Conservation (phyloP, 495 filamentous ascomycete genomes). For the Chaetomium tenue region DNA sequence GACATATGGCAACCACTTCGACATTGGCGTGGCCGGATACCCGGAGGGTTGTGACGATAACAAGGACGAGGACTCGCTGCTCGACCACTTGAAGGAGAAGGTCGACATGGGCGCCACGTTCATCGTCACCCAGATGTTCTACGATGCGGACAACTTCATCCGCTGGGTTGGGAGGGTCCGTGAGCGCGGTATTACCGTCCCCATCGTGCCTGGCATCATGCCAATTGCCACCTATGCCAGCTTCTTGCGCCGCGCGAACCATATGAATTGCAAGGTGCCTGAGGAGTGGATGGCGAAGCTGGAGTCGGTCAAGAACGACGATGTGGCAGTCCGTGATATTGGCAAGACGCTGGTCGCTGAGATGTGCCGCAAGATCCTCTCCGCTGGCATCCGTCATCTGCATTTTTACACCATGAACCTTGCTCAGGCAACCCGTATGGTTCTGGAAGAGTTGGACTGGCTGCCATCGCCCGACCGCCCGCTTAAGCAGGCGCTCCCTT, state of each 20-base stretch:
- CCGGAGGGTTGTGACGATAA: slow-evolving; percentile 96
- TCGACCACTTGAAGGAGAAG: slow-evolving; percentile 96
- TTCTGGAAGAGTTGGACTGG: slow-evolving; percentile 83
- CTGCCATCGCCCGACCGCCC: slow-evolving; percentile 72
- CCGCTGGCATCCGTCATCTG: slow-evolving; percentile 78
- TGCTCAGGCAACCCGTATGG: slow-evolving; percentile 87
- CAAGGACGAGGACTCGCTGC: slow-evolving; percentile 73
- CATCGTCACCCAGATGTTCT: slow-evolving; percentile 99
- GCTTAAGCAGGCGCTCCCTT: slow-evolving; percentile 80
- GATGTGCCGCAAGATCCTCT: slow-evolving; percentile 81
- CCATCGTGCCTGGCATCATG: slow-evolving; percentile 98
- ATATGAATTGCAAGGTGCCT: slow-evolving; percentile 82
- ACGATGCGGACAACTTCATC: slow-evolving; percentile 92
- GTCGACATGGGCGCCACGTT: slow-evolving; percentile 92
- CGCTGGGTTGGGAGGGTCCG: slow-evolving; percentile 84
- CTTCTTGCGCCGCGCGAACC: slow-evolving; percentile 83
- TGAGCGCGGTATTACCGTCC: slow-evolving; percentile 78
- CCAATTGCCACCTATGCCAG: slow-evolving; percentile 93
- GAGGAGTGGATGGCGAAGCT: slow-evolving; percentile 74
- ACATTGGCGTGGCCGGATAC: slow-evolving; percentile 96
- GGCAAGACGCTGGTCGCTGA: slow-evolving; percentile 88
- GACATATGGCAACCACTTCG: slow-evolving; percentile 91
- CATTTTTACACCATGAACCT: slow-evolving; percentile 99
- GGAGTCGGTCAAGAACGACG: slow-evolving; percentile 95
- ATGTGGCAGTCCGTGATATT: slow-evolving; percentile 85